Percentiles rank a stretch among this genome's conserved stretches.
These are phyloP conservation scores for Pythium angustatum DNA, from an alignment of 352 stramenopile genomes.

Conservation along the genomic window DNA sequence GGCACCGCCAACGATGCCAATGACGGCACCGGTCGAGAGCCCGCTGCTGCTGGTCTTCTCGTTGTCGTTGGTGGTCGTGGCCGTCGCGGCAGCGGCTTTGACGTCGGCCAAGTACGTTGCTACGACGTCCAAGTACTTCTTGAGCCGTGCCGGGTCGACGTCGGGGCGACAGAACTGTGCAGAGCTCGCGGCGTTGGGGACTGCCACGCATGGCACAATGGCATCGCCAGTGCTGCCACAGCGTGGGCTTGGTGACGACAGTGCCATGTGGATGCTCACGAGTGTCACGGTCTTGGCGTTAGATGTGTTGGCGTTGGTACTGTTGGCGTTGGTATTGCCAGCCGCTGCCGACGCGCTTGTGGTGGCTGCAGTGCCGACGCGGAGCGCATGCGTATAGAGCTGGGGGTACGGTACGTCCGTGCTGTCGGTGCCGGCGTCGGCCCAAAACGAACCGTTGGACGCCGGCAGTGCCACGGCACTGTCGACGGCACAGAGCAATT, in stretches of 20 bases:
- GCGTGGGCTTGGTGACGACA: conserved; percentile 9
- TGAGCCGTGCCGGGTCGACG: conserved; percentile 31
- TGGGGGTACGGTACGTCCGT: conserved; percentile 43
- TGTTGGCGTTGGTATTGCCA: neutral
- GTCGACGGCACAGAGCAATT: conserved; percentile 33
- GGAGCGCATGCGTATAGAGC: conserved; percentile 30
- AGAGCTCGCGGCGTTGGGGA: conserved; percentile 16
- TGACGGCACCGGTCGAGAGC: conserved; percentile 26
- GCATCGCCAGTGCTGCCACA: conserved; percentile 38
- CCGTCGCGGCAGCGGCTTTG: neutral
- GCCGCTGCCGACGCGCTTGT: neutral
- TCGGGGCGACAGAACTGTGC: conserved; percentile 39
- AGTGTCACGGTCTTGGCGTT: conserved; percentile 25
- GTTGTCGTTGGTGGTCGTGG: conserved; percentile 14
- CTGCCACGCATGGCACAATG: conserved; percentile 44
- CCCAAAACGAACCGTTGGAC: conserved; percentile 37
- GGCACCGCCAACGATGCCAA: conserved; percentile 22
- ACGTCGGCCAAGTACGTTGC: conserved; percentile 18
- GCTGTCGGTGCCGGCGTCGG: conserved; percentile 30
- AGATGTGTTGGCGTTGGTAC: neutral
- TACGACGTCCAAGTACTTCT: conserved; percentile 30
- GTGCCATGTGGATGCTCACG: conserved; percentile 51
- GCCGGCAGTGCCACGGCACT: conserved; percentile 10
- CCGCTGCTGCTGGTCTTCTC: conserved; percentile 29
- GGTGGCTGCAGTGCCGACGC: neutral